phyloP scores from a whole-genome alignment of 208 protist genomes.

The Lotmaria passim region DNA sequence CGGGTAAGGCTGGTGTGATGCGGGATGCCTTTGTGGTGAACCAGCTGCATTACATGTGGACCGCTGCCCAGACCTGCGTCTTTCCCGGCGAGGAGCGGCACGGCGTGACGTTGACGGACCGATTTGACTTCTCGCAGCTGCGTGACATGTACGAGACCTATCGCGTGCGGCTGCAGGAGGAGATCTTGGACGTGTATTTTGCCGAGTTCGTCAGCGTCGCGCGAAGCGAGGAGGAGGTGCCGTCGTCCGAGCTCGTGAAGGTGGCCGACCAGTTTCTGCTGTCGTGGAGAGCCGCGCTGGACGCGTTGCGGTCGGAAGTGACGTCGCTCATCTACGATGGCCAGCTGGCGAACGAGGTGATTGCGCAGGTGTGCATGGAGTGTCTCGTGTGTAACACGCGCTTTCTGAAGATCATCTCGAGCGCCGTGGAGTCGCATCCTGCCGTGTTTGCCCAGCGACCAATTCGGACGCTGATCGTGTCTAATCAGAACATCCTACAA shows the following conservation, averaged over 20 bases:
- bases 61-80: constrained; percentile 17
- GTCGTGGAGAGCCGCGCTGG: constrained; percentile 61
- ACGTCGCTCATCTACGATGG: constrained; percentile 44
- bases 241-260: constrained; percentile 39
- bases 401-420: constrained; percentile 58
- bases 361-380: constrained; percentile 84
- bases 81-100: constrained; percentile 30
- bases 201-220: constrained; percentile 43
- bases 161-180: constrained; percentile 46
- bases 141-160: constrained; percentile 43
- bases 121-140: constrained; percentile 44
- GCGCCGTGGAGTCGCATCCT: constrained; percentile 29
- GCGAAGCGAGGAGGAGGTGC: constrained; percentile 35
- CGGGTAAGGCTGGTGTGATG: constrained; percentile 19
- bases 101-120: constrained; percentile 31
- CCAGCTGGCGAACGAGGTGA: constrained; percentile 54
- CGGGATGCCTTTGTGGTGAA: constrained; percentile 32
- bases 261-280: constrained; percentile 64
- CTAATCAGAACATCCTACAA: constrained; percentile 79
- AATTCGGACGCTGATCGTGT: constrained; percentile 61
- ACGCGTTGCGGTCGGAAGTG: constrained; percentile 45
- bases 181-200: constrained; percentile 48
- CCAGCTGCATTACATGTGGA: constrained; percentile 36
- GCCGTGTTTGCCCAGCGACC: constrained; percentile 40
- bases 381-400: constrained; percentile 79